Base-by-base conservation (phyloP, 140 eudicot species). In the Cichorium intybus region DNA sequence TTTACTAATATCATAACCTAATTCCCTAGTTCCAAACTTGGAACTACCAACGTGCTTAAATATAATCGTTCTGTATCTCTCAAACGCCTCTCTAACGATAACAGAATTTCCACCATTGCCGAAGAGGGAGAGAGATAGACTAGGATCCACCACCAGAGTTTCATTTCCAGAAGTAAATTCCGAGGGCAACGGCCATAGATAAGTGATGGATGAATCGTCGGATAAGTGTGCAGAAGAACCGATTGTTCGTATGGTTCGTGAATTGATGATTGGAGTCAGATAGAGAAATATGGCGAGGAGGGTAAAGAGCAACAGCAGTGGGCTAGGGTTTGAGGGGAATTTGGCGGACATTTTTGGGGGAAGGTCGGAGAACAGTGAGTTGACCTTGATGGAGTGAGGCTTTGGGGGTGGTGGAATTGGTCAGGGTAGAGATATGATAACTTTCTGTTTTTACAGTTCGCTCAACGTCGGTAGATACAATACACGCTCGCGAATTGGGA, bases 151-250 rank as follows among this genome's bases (percentile, higher is more conserved):
- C 12, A 80, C 41, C 48, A 89, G 78, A n/a, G 97, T 83, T 47
- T 73, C 55, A 65, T 78, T 76, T 27, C 95, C 95, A 81, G 66
- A 86, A 6, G 95, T 93, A 86, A 77, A 82, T 3, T 79, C 27
- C 2, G 80, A 72, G 0, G 99, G 99, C 64, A 93, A 58, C 8
- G 99, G 99, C 99, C 99, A 93, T 31, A 93, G 23, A 60, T 73
- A 92, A 0, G 79, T 75, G 75, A 81, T 54, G 17, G 63, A 80
- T 45, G 91, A 71, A 10, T 80, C 77, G 12, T 72, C 66, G 41
- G 53, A 50, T 4, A 47, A 48, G 24, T 34, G 71, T 28, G 81
- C 21, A 52, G 61, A 6, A 11, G 76, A 64, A 45, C 0, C 20
- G 33, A 39, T 31, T 58, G 67, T 62, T 37, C 61, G 69, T 18